Conservation (phyloP, 169 alveolate genomes). For the Plasmodium vivax region DNA sequence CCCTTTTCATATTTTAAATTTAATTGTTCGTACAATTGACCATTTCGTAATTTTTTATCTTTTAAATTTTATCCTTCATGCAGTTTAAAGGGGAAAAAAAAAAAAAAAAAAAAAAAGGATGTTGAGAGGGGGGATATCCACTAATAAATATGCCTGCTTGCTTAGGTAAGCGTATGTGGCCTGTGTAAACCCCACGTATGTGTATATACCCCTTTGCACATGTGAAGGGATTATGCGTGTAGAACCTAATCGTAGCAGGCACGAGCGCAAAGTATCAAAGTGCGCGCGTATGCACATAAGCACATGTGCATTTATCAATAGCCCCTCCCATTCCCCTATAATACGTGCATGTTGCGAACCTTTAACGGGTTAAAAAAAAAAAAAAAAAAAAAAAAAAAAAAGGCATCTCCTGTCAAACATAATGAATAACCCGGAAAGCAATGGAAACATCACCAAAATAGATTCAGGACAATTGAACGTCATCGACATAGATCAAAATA, state of each 20-base stretch:
- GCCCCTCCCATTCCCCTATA: neutral
- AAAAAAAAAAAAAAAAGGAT: neutral
- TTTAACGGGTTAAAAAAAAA: neutral
- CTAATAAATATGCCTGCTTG: neutral
- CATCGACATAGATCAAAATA: conserved; percentile 63
- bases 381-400: conserved; percentile 2
- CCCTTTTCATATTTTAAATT: neutral
- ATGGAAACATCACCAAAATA: conserved; percentile 13
- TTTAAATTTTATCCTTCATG: neutral
- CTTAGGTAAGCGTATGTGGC: neutral
- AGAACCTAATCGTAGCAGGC: neutral
- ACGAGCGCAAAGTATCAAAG: neutral
- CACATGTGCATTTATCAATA: neutral
- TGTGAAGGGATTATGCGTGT: neutral
- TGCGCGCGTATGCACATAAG: neutral
- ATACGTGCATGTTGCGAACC: neutral
- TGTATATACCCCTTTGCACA: neutral
- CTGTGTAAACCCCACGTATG: neutral
- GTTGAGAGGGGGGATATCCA: neutral
- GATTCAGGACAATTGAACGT: conserved; percentile 31
- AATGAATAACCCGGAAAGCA: conserved; percentile 33
- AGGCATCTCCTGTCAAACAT: neutral
- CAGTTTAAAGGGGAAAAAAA: neutral
- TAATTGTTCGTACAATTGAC: neutral
- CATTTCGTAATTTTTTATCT: neutral